Evolutionary conservation across 495 filamentous ascomycete genomes (phyloP), one percentile per base, ranked within the genome.

Genomic region (Penicillium psychrofluorescens): DNA sequence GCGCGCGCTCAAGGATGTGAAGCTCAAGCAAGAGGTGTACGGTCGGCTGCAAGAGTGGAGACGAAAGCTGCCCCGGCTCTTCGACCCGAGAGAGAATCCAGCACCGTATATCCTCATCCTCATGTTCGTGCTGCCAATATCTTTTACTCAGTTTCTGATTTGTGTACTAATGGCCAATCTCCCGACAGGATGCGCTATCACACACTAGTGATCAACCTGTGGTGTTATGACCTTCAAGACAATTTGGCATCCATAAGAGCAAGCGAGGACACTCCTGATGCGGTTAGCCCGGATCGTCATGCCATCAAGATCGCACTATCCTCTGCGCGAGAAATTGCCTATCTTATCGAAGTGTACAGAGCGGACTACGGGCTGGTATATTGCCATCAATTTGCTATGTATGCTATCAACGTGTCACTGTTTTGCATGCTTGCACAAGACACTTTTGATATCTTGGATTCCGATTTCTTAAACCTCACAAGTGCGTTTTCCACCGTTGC

Each of bases 311-410:
- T 30, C 8, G 54, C 54, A 6, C 11, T 61, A 9, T 32, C 47
- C n/a, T 60, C 58, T 0, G 55, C 58, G 3, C 50, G 58, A 9
- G 41, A 48, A 11, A 64, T 64, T 9, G 49, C 54, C 1, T 22
- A 32, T 34, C 46, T 61, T 7, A 37, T 52, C 11, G 56, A 47
- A 12, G 33, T 42, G 0, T 51, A 58, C 12, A 44, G 45, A 13
- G 39, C 39, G 5, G 47, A 58, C 22, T 65, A 53, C 15, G 59
- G 59, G 1, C 56, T 65, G 29, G 45, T 51, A 38, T 51, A 59
- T 35, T 49, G 57, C 36, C 62, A 65, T 44, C 54, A 57, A 40
- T 65, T 59, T 37, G 46, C 55, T 22, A 54, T 62, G 48, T 65
- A 61, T 34, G 57, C 59, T n/a, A 46, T 63, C 11, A 58, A 57